Evolutionary conservation across 768 basidiomycete species (phyloP).

Genomic region (Suillus discolor): DNA sequence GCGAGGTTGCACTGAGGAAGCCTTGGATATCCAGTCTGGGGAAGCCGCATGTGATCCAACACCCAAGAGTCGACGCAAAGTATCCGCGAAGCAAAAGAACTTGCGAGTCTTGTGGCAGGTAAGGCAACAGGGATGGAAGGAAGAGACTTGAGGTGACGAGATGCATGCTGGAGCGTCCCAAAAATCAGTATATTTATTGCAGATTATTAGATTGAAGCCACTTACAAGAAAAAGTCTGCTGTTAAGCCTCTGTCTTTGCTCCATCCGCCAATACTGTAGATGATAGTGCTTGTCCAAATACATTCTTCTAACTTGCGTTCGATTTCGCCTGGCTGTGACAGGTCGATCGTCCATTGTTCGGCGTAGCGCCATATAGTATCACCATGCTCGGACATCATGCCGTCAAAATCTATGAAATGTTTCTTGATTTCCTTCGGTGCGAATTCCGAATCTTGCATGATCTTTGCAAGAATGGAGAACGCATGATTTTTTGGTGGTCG

Average conservation of each 20-base stretch:
- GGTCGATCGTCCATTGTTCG: conserved; percentile 46
- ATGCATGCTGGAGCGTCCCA: conserved; percentile 26
- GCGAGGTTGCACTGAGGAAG: conserved; percentile 28
- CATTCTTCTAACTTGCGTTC: conserved; percentile 65
- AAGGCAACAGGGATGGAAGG: conserved; percentile 25
- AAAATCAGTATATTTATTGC: neutral
- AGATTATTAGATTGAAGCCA: neutral
- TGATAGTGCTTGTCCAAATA: conserved; percentile 53
- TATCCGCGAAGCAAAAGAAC: conserved; percentile 32
- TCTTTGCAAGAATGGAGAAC: conserved; percentile 52
- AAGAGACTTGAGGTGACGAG: conserved; percentile 34
- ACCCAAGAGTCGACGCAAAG: conserved; percentile 23
- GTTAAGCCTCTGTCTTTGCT: conserved; percentile 49
- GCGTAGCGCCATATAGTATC: conserved; percentile 25
- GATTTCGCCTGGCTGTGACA: conserved; percentile 37
- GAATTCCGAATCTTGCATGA: conserved; percentile 49
- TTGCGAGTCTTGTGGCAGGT: conserved; percentile 21
- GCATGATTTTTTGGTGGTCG: conserved; percentile 28
- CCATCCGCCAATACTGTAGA: conserved; percentile 61
- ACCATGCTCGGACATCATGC: neutral
- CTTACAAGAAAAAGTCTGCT: conserved; percentile 54
- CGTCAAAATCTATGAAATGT: conserved; percentile 24
- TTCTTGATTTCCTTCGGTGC: conserved; percentile 4
- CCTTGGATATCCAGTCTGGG: conserved; percentile 33
- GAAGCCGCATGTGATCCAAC: conserved; percentile 33